Base-by-base conservation (phyloP, 306 rosid species). In the Hylodesmum podocarpum region DNA sequence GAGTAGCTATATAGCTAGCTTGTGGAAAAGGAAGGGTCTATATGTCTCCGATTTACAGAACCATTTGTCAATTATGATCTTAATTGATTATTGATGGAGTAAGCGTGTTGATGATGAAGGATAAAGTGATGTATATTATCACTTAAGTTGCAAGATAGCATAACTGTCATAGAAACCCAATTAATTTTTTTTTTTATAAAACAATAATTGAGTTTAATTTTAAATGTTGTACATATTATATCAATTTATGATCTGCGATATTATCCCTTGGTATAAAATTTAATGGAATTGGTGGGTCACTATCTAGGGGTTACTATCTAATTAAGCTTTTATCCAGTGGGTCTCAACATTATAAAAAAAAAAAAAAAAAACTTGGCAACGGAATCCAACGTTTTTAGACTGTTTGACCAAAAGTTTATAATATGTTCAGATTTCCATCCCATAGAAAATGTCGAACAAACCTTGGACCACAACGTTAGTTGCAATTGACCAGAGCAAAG, bases 11-110 rank as follows among this genome's bases (percentile, higher is more conserved):
- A n/a, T n/a, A n/a, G n/a, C n/a, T n/a, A n/a, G n/a, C 50, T 75
- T 8, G 66, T 50, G 59, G 22, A n/a, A 24, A 70, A 63, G 80
- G 88, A 77, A 69, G 89, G 88, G 80, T 76, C 91, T 75, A 72
- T 82, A 55, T 88, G 91, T 85, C 83, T 82, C 72, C 46, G 49
- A 72, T 75, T 79, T 51, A 67, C 39, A 63, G 79, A 80, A 78
- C 88, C 83, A 31, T 68, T 76, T 80, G 79, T 91, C 94, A 81
- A 84, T 85, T 80, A 71, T 40, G 27, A 76, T 57, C 58, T 82
- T 81, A 78, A 72, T 72, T 75, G 72, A 73, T 50, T 24, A 72
- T 72, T 75, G 72, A 73, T 50, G n/a, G 72, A 63, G 39, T 57
- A 41, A 75, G 64, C 50, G 68, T 15, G 70, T 80, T 63, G 41